Conservation (phyloP, 352 stramenopile genomes). For the Globisporangium megalacanthum region DNA sequence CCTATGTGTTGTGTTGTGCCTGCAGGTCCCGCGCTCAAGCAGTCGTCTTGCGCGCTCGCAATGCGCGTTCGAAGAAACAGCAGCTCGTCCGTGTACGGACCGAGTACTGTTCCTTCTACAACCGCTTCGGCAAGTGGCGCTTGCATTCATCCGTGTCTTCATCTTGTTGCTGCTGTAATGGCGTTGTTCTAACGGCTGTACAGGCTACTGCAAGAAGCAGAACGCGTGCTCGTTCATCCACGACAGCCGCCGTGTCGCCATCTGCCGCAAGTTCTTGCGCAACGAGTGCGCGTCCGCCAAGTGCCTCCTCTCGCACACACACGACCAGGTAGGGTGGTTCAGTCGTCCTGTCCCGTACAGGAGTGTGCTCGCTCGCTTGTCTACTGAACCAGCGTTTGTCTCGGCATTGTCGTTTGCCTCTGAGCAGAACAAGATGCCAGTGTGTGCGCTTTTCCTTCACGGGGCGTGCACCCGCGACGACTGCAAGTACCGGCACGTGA, state of each 20-base stretch:
- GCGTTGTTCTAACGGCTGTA: constrained; percentile 2
- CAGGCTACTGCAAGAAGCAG: constrained; percentile 81
- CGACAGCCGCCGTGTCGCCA: constrained; percentile 74
- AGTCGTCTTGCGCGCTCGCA: constrained; percentile 43
- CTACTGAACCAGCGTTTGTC: too few relatives aligned
- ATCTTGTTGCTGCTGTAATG: too few relatives aligned
- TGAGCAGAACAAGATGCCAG: constrained; percentile 73
- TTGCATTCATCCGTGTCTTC: background rate
- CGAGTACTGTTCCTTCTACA: constrained; percentile 81
- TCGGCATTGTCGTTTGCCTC: too few relatives aligned
- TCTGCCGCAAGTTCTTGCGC: constrained; percentile 73
- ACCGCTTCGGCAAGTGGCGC: constrained; percentile 63
- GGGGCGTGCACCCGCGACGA: constrained; percentile 64
- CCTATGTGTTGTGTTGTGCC: background rate
- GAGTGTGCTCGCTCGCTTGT: background rate
- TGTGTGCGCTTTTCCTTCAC: constrained; percentile 75
- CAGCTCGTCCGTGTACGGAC: constrained; percentile 38
- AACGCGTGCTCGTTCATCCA: constrained; percentile 79
- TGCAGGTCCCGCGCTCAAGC: constrained; percentile 36
- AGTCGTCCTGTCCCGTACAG: background rate
- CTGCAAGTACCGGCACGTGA: constrained; percentile 79
- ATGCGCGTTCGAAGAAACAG: constrained; percentile 22
- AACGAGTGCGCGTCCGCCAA: constrained; percentile 53
- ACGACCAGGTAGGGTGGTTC: constrained; percentile 58
- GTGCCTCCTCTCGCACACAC: constrained; percentile 61